phyloP scores from a whole-genome alignment of 1,139 yeast species.

The Eremothecium sinecaudum region DNA sequence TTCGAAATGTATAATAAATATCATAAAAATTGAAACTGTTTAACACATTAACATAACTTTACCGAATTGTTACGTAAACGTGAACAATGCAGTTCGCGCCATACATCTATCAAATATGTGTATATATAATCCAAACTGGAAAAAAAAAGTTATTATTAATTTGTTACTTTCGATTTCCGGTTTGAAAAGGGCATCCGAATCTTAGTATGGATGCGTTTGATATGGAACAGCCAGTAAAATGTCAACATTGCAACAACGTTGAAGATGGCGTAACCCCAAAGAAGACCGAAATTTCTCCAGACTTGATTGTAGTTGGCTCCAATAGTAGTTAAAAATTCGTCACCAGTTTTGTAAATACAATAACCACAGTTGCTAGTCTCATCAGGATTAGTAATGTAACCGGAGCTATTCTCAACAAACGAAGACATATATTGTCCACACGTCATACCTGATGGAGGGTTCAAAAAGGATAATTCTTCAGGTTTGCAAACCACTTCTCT shows the following conservation, averaged over 20 bases:
- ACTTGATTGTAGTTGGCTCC: conserved; percentile 39
- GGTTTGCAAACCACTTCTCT: conserved; percentile 45
- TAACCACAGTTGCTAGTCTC: conserved; percentile 49
- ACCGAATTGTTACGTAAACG: too few species aligned
- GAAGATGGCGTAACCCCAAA: conserved; percentile 47
- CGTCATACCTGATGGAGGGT: conserved; percentile 51
- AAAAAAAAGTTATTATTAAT: too few species aligned
- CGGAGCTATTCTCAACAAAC: conserved; percentile 31
- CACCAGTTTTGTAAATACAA: conserved; percentile 47
- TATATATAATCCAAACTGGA: too few species aligned
- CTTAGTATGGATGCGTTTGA: too few species aligned
- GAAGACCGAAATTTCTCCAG: conserved; percentile 63
- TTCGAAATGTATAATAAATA: too few species aligned
- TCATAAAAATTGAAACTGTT: too few species aligned
- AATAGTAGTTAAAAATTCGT: conserved; percentile 41
- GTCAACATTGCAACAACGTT: conserved; percentile 41
- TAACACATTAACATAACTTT: too few species aligned
- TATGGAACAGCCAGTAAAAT: conserved; percentile 35
- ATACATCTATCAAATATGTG: too few species aligned
- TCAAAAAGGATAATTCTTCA: conserved; percentile 43
- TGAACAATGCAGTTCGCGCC: too few species aligned
- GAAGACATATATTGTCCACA: conserved; percentile 45
- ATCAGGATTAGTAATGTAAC: conserved; percentile 46
- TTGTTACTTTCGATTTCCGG: too few species aligned
- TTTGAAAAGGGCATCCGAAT: too few species aligned